These are phyloP conservation scores for Colletotrichum sp. DNA, from an alignment of 2,329 filamentous ascomycete species.

Conservation along the genomic window DNA sequence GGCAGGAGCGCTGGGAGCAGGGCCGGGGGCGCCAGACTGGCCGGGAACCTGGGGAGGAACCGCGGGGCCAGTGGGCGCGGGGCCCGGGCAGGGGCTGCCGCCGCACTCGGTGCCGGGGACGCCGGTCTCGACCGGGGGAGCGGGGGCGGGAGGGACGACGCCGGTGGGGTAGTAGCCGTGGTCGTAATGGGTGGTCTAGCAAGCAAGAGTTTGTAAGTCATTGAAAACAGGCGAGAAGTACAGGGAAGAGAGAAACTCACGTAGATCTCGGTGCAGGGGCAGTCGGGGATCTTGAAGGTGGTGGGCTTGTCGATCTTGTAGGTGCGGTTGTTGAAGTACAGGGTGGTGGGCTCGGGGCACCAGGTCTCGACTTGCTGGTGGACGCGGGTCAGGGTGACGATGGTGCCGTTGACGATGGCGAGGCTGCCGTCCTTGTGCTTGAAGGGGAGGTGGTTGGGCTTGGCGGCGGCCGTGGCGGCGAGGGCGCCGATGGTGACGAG, in stretches of 20 bases:
- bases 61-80: background rate
- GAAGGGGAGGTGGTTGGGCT: background rate
- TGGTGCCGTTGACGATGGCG: conserved; percentile 26
- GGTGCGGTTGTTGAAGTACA: conserved; percentile 38
- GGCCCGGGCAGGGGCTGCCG: background rate
- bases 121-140: background rate
- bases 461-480: background rate
- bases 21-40: background rate
- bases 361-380: conserved; percentile 42
- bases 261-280: conserved; percentile 49
- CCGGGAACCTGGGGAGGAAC: background rate
- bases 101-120: background rate
- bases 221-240: background rate
- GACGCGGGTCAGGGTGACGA: conserved; percentile 39
- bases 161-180: background rate
- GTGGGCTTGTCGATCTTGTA: conserved; percentile 61
- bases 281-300: conserved; percentile 60
- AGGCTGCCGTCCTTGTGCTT: background rate
- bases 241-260: background rate
- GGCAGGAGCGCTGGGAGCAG: background rate
- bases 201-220: background rate
- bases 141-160: background rate
- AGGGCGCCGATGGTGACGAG: conserved; percentile 28
- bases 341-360: conserved; percentile 51
- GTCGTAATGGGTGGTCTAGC: background rate